Conservation (phyloP, 148 eudicot genomes). For the Chenopodium album region DNA sequence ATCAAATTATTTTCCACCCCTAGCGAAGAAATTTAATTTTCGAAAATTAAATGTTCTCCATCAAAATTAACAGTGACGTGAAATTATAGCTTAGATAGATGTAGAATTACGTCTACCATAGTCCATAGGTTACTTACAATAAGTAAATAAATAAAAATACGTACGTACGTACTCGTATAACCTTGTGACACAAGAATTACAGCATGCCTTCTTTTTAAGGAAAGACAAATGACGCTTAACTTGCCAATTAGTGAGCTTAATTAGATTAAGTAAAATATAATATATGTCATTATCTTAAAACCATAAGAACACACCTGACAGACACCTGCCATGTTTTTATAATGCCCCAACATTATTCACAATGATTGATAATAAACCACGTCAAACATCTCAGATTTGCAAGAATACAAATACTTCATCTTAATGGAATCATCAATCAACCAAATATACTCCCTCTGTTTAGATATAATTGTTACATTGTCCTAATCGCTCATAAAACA, state of each 20-base stretch:
- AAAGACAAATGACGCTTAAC: constrained; percentile 22
- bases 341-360: constrained; percentile 19
- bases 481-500: too few relatives aligned
- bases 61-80: too few relatives aligned
- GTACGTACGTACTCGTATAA: neutral
- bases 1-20: too few relatives aligned
- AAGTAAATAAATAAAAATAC: too few relatives aligned
- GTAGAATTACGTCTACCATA: too few relatives aligned
- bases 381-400: neutral
- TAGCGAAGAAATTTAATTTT: too few relatives aligned
- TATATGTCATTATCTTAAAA: constrained; percentile 26
- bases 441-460: neutral
- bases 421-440: neutral
- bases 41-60: too few relatives aligned
- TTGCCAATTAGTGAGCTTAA: constrained; percentile 10
- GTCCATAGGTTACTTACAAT: too few relatives aligned
- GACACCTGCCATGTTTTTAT: constrained; percentile 24
- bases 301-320: constrained; percentile 14
- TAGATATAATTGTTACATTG: neutral
- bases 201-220: constrained; percentile 13
- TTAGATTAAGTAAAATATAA: neutral
- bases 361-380: constrained; percentile 11
- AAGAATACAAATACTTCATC: neutral
- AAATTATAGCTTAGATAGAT: too few relatives aligned
- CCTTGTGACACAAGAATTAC: neutral